Evolutionary conservation across 345 rosid genomes (phyloP).

Genomic region (Ceriops decandra): DNA sequence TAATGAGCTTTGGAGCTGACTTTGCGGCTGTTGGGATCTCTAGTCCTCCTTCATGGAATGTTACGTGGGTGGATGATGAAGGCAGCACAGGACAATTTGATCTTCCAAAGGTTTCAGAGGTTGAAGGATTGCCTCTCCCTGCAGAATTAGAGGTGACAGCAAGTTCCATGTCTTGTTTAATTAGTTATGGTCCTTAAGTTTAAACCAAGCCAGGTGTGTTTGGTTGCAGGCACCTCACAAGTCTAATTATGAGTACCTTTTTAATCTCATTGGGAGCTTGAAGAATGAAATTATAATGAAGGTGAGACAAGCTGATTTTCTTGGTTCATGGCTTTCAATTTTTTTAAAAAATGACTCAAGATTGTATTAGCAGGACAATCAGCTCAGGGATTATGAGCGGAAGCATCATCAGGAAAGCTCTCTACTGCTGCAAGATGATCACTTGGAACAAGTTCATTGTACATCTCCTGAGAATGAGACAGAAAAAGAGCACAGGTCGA

Average conservation of each 20-base stretch:
- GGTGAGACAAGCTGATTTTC: not conserved
- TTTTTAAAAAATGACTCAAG: not conserved
- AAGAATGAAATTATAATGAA: conserved; percentile 11
- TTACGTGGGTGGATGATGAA: not conserved
- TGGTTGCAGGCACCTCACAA: conserved; percentile 1
- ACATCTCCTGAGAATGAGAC: not conserved
- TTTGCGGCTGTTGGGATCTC: conserved; percentile 5
- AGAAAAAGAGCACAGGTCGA: not conserved
- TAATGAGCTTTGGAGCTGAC: not conserved
- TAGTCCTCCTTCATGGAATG: conserved; percentile 9
- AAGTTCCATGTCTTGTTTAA: not conserved
- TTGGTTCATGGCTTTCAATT: not conserved
- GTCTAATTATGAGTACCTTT: conserved; percentile 7
- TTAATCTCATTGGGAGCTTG: conserved; percentile 11
- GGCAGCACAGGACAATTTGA: not conserved
- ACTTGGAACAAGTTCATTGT: not conserved
- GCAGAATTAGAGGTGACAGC: not conserved
- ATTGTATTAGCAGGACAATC: conserved; percentile 1
- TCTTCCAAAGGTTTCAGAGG: not conserved
- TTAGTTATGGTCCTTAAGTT: not conserved
- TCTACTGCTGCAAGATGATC: not conserved
- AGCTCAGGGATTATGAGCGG: not conserved
- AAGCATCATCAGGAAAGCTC: not conserved
- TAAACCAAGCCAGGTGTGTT: not conserved
- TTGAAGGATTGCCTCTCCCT: conserved; percentile 10